phyloP scores from a whole-genome alignment of 2,329 filamentous ascomycete genomes.

The Colletotrichum gloeosporioides region DNA sequence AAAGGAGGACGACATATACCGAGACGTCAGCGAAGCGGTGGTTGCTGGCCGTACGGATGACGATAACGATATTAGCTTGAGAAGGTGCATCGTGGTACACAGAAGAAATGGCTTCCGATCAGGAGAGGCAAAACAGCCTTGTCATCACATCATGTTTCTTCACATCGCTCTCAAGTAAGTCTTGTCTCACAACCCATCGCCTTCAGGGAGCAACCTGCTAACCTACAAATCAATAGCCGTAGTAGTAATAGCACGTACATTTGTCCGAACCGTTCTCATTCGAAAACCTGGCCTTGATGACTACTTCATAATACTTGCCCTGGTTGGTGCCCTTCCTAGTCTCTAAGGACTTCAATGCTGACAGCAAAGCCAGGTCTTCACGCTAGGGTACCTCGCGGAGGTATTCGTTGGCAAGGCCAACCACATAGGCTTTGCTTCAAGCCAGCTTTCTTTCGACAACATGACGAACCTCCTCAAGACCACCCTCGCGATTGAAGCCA shows the following conservation, averaged over 20 bases:
- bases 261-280: slow-evolving; percentile 21
- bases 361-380: not conserved
- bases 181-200: not conserved
- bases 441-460: slow-evolving; percentile 21
- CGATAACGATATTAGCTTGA: not conserved
- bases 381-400: slow-evolving; percentile 24
- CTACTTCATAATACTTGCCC: slow-evolving; percentile 21
- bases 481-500: slow-evolving; percentile 41
- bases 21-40: not conserved
- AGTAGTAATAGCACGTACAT: slow-evolving; percentile 17
- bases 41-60: not conserved
- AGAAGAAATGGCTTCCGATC: slow-evolving; percentile 21
- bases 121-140: slow-evolving; percentile 25
- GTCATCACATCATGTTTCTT: slow-evolving; percentile 22
- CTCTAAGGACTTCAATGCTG: not conserved
- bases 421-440: slow-evolving; percentile 24
- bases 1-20: not conserved
- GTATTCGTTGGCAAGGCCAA: slow-evolving; percentile 24
- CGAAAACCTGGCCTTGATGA: slow-evolving; percentile 26
- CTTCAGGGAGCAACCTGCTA: not conserved
- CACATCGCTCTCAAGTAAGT: slow-evolving; percentile 22
- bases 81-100: not conserved
- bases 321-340: slow-evolving; percentile 2
- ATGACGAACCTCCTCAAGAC: slow-evolving; percentile 29
- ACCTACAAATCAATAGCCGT: not conserved